phyloP scores from a whole-genome alignment of 768 basidiomycete genomes.

The Tubosaeta sp. region DNA sequence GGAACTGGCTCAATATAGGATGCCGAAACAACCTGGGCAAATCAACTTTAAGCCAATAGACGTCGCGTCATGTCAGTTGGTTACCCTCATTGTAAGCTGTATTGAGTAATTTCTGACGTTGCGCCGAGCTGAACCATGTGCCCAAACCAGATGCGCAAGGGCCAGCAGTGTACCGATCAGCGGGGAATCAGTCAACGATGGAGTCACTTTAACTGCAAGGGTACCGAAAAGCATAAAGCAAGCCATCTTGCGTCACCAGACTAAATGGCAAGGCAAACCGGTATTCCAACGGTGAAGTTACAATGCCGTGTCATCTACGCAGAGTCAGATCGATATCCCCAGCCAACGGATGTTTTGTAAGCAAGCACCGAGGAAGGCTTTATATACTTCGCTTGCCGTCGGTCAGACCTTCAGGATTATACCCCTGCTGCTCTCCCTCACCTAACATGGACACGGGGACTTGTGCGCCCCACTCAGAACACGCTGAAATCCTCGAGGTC shows the following conservation, averaged over 20 bases:
- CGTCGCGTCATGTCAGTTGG: background rate
- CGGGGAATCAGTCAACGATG: background rate
- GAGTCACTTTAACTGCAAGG: background rate
- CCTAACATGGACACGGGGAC: constrained; percentile 8
- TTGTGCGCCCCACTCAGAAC: constrained; percentile 3
- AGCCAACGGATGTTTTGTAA: constrained; percentile 10
- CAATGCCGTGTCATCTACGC: background rate
- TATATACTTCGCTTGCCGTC: constrained; percentile 11
- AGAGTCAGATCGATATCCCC: background rate
- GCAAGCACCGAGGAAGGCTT: background rate
- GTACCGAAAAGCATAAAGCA: background rate
- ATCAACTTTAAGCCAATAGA: background rate
- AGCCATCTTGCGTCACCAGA: background rate
- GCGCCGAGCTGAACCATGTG: background rate
- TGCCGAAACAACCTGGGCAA: background rate
- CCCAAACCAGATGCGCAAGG: background rate
- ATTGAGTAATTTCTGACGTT: background rate
- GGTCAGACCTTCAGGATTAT: background rate
- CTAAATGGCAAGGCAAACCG: background rate
- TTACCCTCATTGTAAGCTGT: background rate
- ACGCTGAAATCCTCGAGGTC: constrained; percentile 19
- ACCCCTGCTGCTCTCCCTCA: background rate
- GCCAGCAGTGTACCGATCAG: background rate
- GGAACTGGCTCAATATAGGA: background rate
- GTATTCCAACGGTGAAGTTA: background rate